Evolutionary conservation across 352 stramenopile genomes (phyloP).

Genomic region (Globisporangium canariense): DNA sequence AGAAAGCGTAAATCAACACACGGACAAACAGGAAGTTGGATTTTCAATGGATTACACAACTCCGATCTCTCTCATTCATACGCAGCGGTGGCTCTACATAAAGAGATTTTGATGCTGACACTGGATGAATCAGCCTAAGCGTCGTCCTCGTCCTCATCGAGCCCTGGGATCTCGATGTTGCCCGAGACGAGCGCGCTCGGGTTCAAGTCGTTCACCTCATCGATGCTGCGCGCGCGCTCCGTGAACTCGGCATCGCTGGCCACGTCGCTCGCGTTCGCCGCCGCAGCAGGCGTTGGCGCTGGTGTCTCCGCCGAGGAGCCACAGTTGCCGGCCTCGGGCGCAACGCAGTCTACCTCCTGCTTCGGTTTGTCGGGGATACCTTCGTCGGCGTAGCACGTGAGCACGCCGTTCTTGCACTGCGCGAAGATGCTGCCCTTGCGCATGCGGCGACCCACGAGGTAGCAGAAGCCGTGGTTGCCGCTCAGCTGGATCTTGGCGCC

Average conservation of each 20-base stretch:
- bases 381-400: slow-evolving; percentile 39
- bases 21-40: background rate
- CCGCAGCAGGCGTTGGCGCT: background rate
- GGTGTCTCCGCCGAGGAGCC: slow-evolving; percentile 16
- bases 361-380: slow-evolving; percentile 39
- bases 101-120: no score
- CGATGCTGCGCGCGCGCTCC: slow-evolving; percentile 8
- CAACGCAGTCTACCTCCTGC: slow-evolving; percentile 26
- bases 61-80: no score
- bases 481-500: slow-evolving; percentile 31
- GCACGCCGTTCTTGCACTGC: slow-evolving; percentile 32
- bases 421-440: slow-evolving; percentile 32
- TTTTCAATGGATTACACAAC: background rate
- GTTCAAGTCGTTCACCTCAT: slow-evolving; percentile 16
- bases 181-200: slow-evolving; percentile 29
- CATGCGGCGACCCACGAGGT: slow-evolving; percentile 45
- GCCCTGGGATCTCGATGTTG: slow-evolving; percentile 16
- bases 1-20: background rate
- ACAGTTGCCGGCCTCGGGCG: slow-evolving; percentile 31
- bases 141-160: slow-evolving; percentile 5
- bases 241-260: slow-evolving; percentile 1
- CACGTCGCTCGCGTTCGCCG: slow-evolving; percentile 12
- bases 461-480: slow-evolving; percentile 41
- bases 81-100: no score
- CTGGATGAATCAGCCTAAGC: background rate